Evolutionary conservation across 345 rosid genomes (phyloP).

Genomic region (Eucalyptus melliodora): DNA sequence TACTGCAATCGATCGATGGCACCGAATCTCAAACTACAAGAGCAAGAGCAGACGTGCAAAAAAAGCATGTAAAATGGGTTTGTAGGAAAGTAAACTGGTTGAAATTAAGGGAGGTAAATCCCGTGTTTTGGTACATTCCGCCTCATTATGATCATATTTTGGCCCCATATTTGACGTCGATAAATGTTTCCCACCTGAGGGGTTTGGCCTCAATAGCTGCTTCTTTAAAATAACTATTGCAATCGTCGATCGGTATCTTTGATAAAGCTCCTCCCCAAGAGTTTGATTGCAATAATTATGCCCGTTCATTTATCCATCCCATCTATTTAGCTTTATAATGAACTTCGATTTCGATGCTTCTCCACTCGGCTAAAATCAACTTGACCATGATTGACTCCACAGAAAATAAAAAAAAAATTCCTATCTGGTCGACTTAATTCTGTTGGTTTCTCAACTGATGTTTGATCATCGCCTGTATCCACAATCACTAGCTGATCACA

Average conservation of each 20-base stretch:
- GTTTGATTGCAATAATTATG: too few species aligned
- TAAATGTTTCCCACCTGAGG: background rate
- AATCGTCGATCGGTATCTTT: background rate
- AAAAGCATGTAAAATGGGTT: background rate
- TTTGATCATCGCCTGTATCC: background rate
- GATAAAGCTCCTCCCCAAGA: background rate
- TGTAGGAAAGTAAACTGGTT: background rate
- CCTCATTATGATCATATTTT: background rate
- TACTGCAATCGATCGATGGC: background rate
- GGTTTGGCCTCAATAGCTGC: background rate
- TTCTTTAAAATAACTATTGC: too few species aligned
- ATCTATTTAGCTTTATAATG: background rate
- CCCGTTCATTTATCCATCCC: background rate
- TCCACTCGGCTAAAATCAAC: background rate
- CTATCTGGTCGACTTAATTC: background rate
- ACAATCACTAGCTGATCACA: background rate
- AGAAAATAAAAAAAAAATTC: too few species aligned
- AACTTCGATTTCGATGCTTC: background rate
- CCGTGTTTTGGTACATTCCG: background rate
- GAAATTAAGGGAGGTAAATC: background rate
- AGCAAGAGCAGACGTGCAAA: background rate
- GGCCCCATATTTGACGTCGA: background rate
- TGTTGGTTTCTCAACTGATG: background rate
- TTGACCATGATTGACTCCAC: background rate
- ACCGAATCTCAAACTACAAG: background rate